These are phyloP conservation scores for Podaxis sp. DNA, from an alignment of 768 basidiomycete species.

Conservation along the genomic window DNA sequence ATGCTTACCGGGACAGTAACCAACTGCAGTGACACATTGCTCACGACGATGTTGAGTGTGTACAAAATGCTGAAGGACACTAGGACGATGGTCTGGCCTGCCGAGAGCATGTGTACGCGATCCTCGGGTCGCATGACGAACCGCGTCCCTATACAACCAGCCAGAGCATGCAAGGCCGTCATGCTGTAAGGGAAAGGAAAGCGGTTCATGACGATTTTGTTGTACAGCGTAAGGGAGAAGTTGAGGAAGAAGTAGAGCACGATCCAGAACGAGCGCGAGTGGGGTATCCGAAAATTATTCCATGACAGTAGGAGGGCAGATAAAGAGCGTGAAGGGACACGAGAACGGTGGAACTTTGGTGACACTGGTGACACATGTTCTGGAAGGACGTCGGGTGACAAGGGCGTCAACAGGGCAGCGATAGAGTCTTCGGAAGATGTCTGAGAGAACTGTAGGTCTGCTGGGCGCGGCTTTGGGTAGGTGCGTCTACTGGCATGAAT, in stretches of 20 bases:
- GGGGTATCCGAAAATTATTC: neutral
- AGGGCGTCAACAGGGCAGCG: slow-evolving; percentile 3
- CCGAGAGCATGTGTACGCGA: slow-evolving; percentile 35
- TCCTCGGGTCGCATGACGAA: slow-evolving; percentile 45
- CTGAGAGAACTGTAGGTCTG: neutral
- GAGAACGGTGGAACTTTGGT: slow-evolving; percentile 1
- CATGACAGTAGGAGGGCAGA: neutral
- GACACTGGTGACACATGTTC: slow-evolving; percentile 3
- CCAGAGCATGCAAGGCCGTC: slow-evolving; percentile 89
- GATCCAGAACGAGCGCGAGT: slow-evolving; percentile 56
- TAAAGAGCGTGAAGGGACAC: neutral
- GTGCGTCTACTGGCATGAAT: slow-evolving; percentile 1
- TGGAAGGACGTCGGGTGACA: slow-evolving; percentile 6
- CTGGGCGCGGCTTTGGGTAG: slow-evolving; percentile 9
- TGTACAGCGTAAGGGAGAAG: slow-evolving; percentile 89
- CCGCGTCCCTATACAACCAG: slow-evolving; percentile 80
- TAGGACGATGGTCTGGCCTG: slow-evolving; percentile 61
- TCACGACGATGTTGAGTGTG: slow-evolving; percentile 92
- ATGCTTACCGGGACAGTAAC: slow-evolving; percentile 85
- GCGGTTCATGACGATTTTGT: slow-evolving; percentile 87
- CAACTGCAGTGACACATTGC: slow-evolving; percentile 85
- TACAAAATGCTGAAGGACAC: slow-evolving; percentile 86
- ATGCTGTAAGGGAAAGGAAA: slow-evolving; percentile 98
- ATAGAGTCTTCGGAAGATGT: slow-evolving; percentile 1
- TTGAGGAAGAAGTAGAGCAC: slow-evolving; percentile 87